phyloP scores from a whole-genome alignment of 306 rosid species.

The Dicorynia guianensis region DNA sequence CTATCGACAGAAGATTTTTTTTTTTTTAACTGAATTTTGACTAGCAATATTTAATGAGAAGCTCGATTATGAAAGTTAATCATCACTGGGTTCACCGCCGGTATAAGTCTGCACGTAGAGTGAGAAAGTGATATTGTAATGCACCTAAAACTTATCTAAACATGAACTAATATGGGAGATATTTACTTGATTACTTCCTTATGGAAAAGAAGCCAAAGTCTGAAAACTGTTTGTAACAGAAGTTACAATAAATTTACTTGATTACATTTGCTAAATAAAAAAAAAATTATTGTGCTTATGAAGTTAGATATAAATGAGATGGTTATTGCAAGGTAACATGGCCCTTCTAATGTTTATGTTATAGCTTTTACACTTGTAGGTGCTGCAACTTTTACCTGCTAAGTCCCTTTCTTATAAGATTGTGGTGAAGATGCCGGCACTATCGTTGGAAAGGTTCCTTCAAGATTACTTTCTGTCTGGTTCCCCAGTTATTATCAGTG shows the following conservation, averaged over 20 bases:
- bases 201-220: background rate
- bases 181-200: background rate
- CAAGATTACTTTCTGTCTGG: conserved; percentile 67
- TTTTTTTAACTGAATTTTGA: too few relatives aligned
- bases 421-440: conserved; percentile 65
- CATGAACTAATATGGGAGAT: background rate
- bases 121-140: background rate
- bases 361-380: conserved; percentile 60
- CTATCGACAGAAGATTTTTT: too few relatives aligned
- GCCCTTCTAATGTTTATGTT: conserved; percentile 46
- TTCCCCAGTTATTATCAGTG: conserved; percentile 73
- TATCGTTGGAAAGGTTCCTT: conserved; percentile 81
- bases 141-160: background rate
- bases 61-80: background rate
- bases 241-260: background rate
- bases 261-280: background rate
- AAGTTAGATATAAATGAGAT: conserved; percentile 6
- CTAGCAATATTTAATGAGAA: background rate
- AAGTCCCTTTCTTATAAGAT: conserved; percentile 71
- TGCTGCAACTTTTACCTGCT: conserved; percentile 64
- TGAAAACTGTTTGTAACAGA: background rate
- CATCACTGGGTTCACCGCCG: background rate
- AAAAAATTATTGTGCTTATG: background rate
- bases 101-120: background rate
- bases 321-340: conserved; percentile 17